These are phyloP conservation scores for Neurospora sp. DNA, from an alignment of 495 filamentous ascomycete genomes.

Conservation along the genomic window DNA sequence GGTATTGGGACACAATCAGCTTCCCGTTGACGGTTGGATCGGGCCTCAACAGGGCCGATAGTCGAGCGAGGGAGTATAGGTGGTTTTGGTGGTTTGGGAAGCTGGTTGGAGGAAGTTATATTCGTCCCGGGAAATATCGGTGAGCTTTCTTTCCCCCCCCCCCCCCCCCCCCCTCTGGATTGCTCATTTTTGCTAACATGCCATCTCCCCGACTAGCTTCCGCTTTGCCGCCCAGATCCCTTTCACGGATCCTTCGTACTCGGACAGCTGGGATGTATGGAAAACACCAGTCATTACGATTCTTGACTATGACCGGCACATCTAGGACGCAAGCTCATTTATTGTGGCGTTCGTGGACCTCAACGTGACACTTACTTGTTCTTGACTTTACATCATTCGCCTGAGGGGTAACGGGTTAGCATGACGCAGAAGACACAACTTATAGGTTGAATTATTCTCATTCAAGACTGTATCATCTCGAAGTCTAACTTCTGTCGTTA, in stretches of 20 bases:
- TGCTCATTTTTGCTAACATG: neutral
- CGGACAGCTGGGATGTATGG: constrained; percentile 19
- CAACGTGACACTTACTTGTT: neutral
- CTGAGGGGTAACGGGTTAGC: neutral
- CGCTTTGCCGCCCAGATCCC: constrained; percentile 18
- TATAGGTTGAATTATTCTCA: neutral
- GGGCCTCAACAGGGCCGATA: constrained; percentile 4
- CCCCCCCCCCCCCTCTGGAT: neutral
- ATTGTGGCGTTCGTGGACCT: neutral
- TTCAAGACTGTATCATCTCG: neutral
- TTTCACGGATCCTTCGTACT: constrained; percentile 16
- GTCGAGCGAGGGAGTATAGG: too few species aligned
- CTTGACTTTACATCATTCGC: neutral
- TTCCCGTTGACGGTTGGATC: constrained; percentile 20
- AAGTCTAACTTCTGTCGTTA: neutral
- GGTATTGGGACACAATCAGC: constrained; percentile 6
- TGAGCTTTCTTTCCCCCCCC: constrained; percentile 13
- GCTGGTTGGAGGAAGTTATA: constrained; percentile 22
- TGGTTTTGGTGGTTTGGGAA: constrained; percentile 26
- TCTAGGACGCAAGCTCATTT: neutral
- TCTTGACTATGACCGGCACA: neutral
- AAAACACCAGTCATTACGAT: constrained; percentile 11
- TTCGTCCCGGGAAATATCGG: constrained; percentile 27
- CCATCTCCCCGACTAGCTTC: constrained; percentile 1
- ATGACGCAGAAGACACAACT: neutral